Evolutionary conservation across 2,329 filamentous ascomycete species (phyloP).

Genomic region (Monosporascus sp.): DNA sequence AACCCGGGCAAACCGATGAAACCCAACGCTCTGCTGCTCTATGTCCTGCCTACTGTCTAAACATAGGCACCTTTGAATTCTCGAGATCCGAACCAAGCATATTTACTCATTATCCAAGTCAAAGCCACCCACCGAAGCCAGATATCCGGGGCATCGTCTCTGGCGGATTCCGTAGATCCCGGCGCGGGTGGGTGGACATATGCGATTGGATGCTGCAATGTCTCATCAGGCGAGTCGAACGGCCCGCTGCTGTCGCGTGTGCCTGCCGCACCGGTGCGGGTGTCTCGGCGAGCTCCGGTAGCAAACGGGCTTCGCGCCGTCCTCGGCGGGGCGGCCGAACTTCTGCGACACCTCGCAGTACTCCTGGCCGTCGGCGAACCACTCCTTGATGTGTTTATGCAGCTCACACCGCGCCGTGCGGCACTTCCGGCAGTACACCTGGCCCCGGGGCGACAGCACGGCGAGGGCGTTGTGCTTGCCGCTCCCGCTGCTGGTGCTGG

Average conservation of each 20-base stretch:
- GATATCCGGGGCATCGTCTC: too few relatives aligned
- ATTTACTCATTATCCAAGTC: too few relatives aligned
- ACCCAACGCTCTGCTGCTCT: too few relatives aligned
- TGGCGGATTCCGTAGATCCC: too few relatives aligned
- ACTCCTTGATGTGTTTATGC: constrained; percentile 56
- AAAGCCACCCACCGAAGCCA: too few relatives aligned
- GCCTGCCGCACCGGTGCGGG: constrained; percentile 53
- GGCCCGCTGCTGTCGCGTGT: constrained; percentile 31
- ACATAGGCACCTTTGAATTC: too few relatives aligned
- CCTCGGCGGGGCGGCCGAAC: constrained; percentile 46
- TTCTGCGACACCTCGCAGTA: constrained; percentile 58
- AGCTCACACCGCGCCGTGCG: constrained; percentile 58
- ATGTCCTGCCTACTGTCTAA: too few relatives aligned
- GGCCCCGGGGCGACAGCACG: constrained; percentile 49
- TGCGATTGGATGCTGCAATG: too few relatives aligned
- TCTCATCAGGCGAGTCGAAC: constrained; percentile 21
- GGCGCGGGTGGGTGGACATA: too few relatives aligned
- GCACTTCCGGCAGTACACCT: constrained; percentile 59
- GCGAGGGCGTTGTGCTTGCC: constrained; percentile 32
- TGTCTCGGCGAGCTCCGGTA: constrained; percentile 58
- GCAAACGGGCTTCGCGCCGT: constrained; percentile 47
- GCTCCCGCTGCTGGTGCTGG: constrained; percentile 7
- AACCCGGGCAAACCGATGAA: too few relatives aligned
- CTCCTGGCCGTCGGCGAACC: constrained; percentile 53
- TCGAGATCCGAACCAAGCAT: too few relatives aligned